Conservation (phyloP, 73 alveolate genomes). For the Effrenium voratum region DNA sequence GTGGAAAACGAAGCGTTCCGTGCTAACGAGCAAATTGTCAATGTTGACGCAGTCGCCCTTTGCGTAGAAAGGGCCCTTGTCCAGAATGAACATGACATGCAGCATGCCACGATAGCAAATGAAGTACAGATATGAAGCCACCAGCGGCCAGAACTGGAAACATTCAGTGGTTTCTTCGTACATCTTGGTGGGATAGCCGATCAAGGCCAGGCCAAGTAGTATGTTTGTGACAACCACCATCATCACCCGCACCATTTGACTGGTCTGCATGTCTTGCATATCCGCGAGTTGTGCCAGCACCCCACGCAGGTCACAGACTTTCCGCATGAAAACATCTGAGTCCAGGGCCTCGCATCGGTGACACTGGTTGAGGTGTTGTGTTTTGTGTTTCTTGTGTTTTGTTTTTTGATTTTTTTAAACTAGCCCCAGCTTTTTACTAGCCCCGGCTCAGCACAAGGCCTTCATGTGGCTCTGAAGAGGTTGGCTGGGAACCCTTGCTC, state of each 20-base stretch:
- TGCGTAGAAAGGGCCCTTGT: conserved; percentile 90
- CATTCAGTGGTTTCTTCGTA: conserved; percentile 74
- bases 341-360: no score
- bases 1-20: conserved; percentile 81
- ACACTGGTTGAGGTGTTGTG: no score
- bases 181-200: conserved; percentile 89
- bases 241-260: conserved; percentile 85
- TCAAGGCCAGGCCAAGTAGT: conserved; percentile 57
- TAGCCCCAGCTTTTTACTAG: no score
- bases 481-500: no score
- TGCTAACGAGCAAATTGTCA: conserved; percentile 71
- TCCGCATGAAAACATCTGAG: conserved; percentile 85
- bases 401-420: no score
- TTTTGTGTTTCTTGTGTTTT: no score
- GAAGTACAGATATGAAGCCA: conserved; percentile 78
- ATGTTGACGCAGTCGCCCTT: conserved; percentile 87
- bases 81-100: conserved; percentile 86
- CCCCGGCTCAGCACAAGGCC: no score
- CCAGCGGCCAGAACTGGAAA: conserved; percentile 89
- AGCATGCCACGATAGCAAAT: conserved; percentile 85
- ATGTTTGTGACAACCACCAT: conserved; percentile 91
- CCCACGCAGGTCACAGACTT: conserved; percentile 56
- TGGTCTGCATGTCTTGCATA: conserved; percentile 85
- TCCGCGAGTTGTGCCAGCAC: conserved; percentile 65
- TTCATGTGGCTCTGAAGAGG: no score